Evolutionary conservation across 306 rosid genomes (phyloP).

Genomic region (Trichosanthes cucumerina): DNA sequence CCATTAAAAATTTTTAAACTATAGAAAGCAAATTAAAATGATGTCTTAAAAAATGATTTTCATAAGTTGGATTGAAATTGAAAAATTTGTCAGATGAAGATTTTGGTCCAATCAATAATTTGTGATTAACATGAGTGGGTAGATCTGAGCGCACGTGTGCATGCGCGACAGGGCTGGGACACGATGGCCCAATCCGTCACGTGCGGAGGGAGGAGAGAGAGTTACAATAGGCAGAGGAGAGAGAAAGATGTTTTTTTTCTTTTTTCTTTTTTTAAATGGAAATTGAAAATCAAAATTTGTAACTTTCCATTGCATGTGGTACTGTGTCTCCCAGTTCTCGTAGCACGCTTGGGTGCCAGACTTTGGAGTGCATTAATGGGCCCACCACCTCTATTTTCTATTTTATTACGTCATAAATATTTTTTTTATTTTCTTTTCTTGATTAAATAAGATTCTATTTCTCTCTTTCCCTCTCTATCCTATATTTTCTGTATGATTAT

Average conservation of each 20-base stretch:
- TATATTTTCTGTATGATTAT: background rate
- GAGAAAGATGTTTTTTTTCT: background rate
- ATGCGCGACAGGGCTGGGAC: conserved; percentile 15
- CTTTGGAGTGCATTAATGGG: background rate
- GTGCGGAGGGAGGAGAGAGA: conserved; percentile 11
- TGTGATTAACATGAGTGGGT: background rate
- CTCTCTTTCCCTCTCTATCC: background rate
- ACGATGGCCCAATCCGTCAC: conserved; percentile 8
- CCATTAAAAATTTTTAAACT: too few relatives aligned
- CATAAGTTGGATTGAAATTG: background rate
- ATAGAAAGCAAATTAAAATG: too few relatives aligned
- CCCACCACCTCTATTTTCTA: conserved; percentile 2
- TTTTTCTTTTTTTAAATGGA: background rate
- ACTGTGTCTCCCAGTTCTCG: background rate
- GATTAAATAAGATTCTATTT: background rate
- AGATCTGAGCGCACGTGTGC: conserved; percentile 17
- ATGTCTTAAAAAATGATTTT: too few relatives aligned
- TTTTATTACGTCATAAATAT: background rate
- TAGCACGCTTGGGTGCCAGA: conserved; percentile 13
- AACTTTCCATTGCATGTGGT: background rate
- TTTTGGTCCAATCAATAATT: conserved; percentile 1
- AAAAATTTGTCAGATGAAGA: background rate
- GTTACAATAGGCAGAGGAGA: background rate
- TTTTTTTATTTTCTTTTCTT: background rate
- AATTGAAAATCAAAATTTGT: background rate